phyloP scores from a whole-genome alignment of 2,329 filamentous ascomycete genomes.

The Aureobasidium zeae region DNA sequence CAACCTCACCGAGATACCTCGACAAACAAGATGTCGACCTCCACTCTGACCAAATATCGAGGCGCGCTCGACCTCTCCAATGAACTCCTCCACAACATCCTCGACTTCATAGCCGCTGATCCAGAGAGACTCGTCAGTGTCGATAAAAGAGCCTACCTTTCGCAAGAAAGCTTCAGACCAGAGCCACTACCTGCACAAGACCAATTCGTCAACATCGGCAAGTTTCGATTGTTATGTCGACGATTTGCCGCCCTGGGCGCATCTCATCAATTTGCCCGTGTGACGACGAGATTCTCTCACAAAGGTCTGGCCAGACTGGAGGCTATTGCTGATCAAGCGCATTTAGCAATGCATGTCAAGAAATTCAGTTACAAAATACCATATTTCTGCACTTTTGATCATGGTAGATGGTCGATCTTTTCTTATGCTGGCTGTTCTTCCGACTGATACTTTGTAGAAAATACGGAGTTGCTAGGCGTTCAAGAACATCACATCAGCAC shows the following conservation, averaged over 20 bases:
- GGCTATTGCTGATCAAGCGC: conserved; percentile 39
- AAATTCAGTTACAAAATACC: conserved; percentile 54
- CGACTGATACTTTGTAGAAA: no score
- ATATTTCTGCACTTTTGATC: conserved; percentile 48
- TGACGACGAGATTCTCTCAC: conserved; percentile 43
- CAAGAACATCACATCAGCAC: no score
- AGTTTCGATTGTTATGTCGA: conserved; percentile 41
- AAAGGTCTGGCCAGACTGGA: conserved; percentile 42
- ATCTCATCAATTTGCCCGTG: conserved; percentile 42
- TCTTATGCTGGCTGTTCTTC: no score
- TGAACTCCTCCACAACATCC: conserved; percentile 42
- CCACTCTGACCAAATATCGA: conserved; percentile 2
- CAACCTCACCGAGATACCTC: no score
- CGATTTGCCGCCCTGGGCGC: conserved; percentile 43
- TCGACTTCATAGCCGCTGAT: conserved; percentile 45
- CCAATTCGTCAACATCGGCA: conserved; percentile 37
- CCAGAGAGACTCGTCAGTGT: conserved; percentile 42
- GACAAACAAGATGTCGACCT: neutral
- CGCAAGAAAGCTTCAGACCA: conserved; percentile 43
- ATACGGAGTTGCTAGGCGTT: no score
- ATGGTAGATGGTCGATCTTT: no score
- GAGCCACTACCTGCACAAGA: conserved; percentile 34
- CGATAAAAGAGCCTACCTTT: conserved; percentile 42
- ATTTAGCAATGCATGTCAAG: conserved; percentile 46
- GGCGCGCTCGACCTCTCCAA: conserved; percentile 35